Conservation (phyloP, 306 rosid genomes). For the Vachellia collinsii region DNA sequence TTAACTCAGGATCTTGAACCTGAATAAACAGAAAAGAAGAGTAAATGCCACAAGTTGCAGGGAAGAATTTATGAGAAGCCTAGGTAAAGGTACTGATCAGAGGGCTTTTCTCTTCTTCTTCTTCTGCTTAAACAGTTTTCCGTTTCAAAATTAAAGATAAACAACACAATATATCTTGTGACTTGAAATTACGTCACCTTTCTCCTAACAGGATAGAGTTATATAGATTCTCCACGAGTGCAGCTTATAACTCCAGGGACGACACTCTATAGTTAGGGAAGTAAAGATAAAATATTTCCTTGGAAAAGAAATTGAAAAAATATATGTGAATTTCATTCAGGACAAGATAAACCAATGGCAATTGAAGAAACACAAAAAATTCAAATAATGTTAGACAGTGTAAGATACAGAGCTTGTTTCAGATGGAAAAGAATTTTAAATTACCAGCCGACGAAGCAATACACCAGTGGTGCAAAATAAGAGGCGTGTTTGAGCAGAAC, state of each 20-base stretch:
- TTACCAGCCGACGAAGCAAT: conserved; percentile 89
- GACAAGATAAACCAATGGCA: neutral
- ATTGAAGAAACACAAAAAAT: conserved; percentile 2
- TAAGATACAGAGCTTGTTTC: conserved; percentile 26
- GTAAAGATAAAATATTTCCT: neutral
- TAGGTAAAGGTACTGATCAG: neutral
- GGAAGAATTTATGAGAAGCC: conserved; percentile 32
- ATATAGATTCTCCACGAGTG: conserved; percentile 24
- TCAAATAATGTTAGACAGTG: conserved; percentile 18
- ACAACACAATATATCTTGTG: conserved; percentile 13
- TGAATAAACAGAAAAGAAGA: conserved; percentile 45
- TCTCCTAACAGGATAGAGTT: conserved; percentile 26
- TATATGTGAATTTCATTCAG: neutral
- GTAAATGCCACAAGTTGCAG: conserved; percentile 31
- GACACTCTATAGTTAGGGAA: conserved; percentile 23
- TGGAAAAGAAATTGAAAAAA: neutral
- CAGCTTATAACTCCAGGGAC: neutral
- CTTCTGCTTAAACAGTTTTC: neutral
- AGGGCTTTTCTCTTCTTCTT: conserved; percentile 6
- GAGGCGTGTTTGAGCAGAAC: conserved; percentile 75
- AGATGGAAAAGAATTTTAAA: conserved; percentile 27
- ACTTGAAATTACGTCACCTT: conserved; percentile 5
- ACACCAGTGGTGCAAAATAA: conserved; percentile 98
- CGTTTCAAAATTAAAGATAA: conserved; percentile 28
- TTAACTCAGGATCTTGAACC: conserved; percentile 88